These are phyloP conservation scores for Halophytophthora polymorphica DNA, from an alignment of 352 stramenopile species.

Conservation along the genomic window DNA sequence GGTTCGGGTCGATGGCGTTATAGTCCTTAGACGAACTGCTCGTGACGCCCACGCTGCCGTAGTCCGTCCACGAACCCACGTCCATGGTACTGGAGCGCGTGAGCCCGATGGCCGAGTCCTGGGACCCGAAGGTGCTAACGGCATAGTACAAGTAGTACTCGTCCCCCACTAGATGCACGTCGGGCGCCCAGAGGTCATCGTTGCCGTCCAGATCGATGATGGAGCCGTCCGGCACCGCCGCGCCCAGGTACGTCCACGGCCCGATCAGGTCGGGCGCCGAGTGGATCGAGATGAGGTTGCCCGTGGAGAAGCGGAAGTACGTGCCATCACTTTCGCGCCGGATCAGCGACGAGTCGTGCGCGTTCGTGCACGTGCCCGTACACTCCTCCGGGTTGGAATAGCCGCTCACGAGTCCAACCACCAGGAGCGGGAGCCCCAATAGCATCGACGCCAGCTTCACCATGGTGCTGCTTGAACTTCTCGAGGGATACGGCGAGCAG, in stretches of 20 bases:
- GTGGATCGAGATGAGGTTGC: conserved; percentile 37
- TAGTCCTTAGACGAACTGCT: conserved; percentile 11
- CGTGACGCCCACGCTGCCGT: conserved; percentile 11
- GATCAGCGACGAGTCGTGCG: conserved; percentile 41
- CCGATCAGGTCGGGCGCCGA: conserved; percentile 31
- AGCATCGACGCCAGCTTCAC: conserved; percentile 9
- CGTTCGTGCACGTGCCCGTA: conserved; percentile 23
- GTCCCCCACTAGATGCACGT: conserved; percentile 20
- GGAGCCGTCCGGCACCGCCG: conserved; percentile 34
- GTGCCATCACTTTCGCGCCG: conserved; percentile 27
- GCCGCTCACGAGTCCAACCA: conserved; percentile 5
- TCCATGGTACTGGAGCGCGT: conserved; percentile 21
- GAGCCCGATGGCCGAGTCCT: conserved; percentile 22
- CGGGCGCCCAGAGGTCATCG: conserved; percentile 37
- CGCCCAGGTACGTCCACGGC: conserved; percentile 36
- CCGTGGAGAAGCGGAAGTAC: conserved; percentile 47
- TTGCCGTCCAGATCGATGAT: conserved; percentile 38
- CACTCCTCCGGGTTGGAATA: conserved; percentile 17
- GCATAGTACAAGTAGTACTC: conserved; percentile 34
- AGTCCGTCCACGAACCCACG: conserved; percentile 20
- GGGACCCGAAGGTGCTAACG: conserved; percentile 24
- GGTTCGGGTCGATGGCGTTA: conserved; percentile 26
- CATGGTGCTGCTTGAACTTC: conserved; percentile 1
- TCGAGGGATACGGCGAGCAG: too few relatives aligned
- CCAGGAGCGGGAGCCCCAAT: conserved; percentile 11